Base-by-base conservation (phyloP, 441 rosid genomes). In the Populus hybrid region DNA sequence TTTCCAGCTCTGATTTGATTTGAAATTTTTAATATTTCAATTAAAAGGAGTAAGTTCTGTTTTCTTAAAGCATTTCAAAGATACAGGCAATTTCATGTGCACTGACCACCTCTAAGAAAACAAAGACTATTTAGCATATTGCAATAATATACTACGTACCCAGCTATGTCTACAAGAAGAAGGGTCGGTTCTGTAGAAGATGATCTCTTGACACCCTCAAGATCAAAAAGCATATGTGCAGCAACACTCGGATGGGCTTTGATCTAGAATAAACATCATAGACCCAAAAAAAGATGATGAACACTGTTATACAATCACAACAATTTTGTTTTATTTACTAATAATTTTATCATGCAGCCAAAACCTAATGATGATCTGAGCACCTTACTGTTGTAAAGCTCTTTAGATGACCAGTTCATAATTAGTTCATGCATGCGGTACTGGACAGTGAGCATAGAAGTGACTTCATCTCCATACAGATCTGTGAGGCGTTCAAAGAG, bases 381-480 rank as follows among this genome's bases (percentile, higher is more conserved):
- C 76, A 92, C 97, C 95, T 94, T 92, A 68, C 86, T 84, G 80
- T 87, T 74, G 28, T 96, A 94, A 57, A 96, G 97, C 89, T 94
- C 98, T 77, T 87, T 83, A 0, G 98, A 96, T 57, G 99, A 96
- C 99, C 99, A 96, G 75, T 91, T 88, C 99, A 96, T 96, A 63
- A 96, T 92, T 77, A 88, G 97, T 84, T 96, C 98, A 80, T 92
- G 94, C 99, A 96, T 96, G 79, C 98, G 98, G 76, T 96, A 96
- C 86, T 94, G 99, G 53, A 96, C 94, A 67, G 94, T 91, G 71
- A 96, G 98, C 99, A 96, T 90, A 46, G 94, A 86, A 63, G 88
- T 94, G 50, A 91, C 85, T 87, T 90, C 94, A 82, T 90, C 92
- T 61, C 98, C 96, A 75, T 91, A 91, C 69, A 92, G 85, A 76